Evolutionary conservation across 257 asterid species (phyloP).

Genomic region (Coffea canephora): DNA sequence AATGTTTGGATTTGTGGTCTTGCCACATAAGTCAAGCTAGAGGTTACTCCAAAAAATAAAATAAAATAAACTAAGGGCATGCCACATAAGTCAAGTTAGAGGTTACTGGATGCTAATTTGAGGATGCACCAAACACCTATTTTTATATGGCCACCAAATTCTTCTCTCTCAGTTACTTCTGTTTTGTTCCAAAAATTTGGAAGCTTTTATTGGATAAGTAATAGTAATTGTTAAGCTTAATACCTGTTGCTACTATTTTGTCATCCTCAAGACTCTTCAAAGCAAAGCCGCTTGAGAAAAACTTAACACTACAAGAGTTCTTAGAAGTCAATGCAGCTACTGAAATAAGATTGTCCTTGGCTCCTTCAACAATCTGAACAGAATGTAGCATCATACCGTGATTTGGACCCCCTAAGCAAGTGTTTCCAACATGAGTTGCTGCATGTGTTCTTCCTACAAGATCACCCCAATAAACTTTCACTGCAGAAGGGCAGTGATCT

Average conservation of each 20-base stretch:
- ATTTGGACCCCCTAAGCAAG: background rate
- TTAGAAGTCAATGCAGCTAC: background rate
- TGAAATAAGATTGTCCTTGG: background rate
- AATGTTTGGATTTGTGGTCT: too few relatives aligned
- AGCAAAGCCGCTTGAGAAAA: background rate
- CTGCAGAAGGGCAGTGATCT: background rate
- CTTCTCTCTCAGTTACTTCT: too few relatives aligned
- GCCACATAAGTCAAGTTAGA: too few relatives aligned
- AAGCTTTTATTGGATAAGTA: too few relatives aligned
- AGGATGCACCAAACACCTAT: too few relatives aligned
- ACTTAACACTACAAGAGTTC: background rate
- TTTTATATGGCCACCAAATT: too few relatives aligned
- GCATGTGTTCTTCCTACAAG: background rate
- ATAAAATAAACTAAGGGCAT: too few relatives aligned
- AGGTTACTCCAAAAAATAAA: too few relatives aligned
- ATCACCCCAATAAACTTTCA: background rate
- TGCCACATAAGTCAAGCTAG: too few relatives aligned
- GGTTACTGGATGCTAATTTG: too few relatives aligned
- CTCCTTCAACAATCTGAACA: background rate
- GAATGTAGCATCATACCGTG: background rate
- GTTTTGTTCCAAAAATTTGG: too few relatives aligned
- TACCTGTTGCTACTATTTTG: background rate
- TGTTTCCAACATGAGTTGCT: background rate
- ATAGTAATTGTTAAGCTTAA: too few relatives aligned
- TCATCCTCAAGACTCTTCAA: background rate